These are phyloP conservation scores for Leccinum broughii DNA, from an alignment of 768 basidiomycete genomes.

Conservation along the genomic window DNA sequence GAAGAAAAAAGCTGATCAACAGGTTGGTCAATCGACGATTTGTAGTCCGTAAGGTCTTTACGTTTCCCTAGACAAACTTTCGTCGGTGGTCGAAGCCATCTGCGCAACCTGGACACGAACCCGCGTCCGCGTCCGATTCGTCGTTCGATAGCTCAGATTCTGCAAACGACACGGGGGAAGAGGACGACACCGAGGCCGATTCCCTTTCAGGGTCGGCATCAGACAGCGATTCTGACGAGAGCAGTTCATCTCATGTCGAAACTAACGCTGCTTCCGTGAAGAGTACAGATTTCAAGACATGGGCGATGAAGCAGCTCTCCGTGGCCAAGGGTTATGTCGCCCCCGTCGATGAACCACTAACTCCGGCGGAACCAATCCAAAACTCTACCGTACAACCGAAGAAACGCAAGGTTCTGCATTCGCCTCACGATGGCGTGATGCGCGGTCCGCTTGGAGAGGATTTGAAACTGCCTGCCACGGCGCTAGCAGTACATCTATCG, in stretches of 20 bases:
- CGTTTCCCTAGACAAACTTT: slow-evolving; percentile 37
- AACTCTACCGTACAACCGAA: slow-evolving; percentile 33
- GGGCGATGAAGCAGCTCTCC: slow-evolving; percentile 82
- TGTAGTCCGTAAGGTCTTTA: slow-evolving; percentile 2
- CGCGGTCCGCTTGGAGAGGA: slow-evolving; percentile 83
- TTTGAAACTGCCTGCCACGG: slow-evolving; percentile 62
- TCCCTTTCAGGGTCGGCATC: slow-evolving; percentile 15
- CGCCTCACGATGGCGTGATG: slow-evolving; percentile 41
- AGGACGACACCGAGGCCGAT: slow-evolving; percentile 22
- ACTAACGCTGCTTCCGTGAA: slow-evolving; percentile 30
- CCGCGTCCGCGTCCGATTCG: slow-evolving; percentile 46
- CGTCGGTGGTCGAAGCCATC: slow-evolving; percentile 50
- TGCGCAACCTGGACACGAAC: slow-evolving; percentile 29
- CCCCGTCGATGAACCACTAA: slow-evolving; percentile 13
- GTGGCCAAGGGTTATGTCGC: slow-evolving; percentile 41
- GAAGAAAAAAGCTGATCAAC: slow-evolving; percentile 42
- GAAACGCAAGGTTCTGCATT: slow-evolving; percentile 46
- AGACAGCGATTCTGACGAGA: slow-evolving; percentile 19
- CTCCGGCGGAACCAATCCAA: slow-evolving; percentile 14
- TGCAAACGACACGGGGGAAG: slow-evolving; percentile 51
- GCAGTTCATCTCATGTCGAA: slow-evolving; percentile 17
- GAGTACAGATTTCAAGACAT: slow-evolving; percentile 76
- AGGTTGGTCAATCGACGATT: slow-evolving; percentile 39
- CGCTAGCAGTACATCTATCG: slow-evolving; percentile 52
- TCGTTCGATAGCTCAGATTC: slow-evolving; percentile 83